Evolutionary conservation across 192 early-diverging fungal species (phyloP).

Genomic region (Coemansia sp.): DNA sequence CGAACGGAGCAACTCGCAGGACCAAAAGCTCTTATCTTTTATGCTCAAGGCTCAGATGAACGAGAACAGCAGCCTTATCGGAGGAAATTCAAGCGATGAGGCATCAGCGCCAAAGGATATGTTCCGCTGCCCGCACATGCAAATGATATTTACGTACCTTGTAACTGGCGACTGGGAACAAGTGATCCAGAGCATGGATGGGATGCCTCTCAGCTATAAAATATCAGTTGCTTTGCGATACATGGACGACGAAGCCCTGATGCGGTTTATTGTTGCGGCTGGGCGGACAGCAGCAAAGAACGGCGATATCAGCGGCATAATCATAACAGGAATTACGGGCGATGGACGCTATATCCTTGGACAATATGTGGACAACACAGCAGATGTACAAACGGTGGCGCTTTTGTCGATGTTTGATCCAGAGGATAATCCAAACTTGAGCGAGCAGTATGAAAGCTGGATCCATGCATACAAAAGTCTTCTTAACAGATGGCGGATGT

Average conservation of each 20-base stretch:
- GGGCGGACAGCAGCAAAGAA: constrained; percentile 57
- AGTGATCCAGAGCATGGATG: constrained; percentile 69
- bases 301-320: constrained; percentile 81
- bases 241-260: constrained; percentile 77
- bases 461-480: constrained; percentile 76
- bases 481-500: constrained; percentile 89
- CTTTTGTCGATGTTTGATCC: constrained; percentile 65
- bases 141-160: constrained; percentile 88
- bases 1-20: constrained; percentile 31
- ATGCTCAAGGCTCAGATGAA: constrained; percentile 49
- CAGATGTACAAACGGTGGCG: constrained; percentile 89
- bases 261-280: constrained; percentile 59
- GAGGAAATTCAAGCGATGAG: constrained; percentile 14
- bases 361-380: constrained; percentile 79
- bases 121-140: constrained; percentile 68
- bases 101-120: constrained; percentile 33
- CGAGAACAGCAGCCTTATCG: constrained; percentile 63
- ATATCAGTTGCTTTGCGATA: constrained; percentile 85
- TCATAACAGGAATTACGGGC: constrained; percentile 78
- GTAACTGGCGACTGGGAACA: constrained; percentile 79
- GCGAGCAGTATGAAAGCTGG: constrained; percentile 48
- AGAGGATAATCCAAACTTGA: constrained; percentile 8
- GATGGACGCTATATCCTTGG: constrained; percentile 75
- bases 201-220: constrained; percentile 75
- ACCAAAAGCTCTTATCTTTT: constrained; percentile 81